These are phyloP conservation scores for Pseudozyma hubeiensis DNA, from an alignment of 1,284 basidiomycete genomes.

Conservation along the genomic window DNA sequence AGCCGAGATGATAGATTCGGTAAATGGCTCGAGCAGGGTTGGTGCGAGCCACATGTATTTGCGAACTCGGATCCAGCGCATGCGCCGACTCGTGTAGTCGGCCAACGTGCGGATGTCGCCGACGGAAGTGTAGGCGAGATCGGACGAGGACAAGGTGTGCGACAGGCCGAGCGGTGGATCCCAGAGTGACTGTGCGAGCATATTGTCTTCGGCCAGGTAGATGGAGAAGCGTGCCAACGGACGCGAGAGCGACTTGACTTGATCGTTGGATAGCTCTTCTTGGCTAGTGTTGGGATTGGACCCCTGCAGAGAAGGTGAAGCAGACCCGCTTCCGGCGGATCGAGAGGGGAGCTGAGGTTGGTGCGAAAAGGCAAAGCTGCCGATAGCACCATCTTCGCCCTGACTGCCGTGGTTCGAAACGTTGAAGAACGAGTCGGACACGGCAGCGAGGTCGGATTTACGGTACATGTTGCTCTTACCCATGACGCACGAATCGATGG, in stretches of 20 bases:
- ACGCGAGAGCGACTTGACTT: constrained; percentile 43
- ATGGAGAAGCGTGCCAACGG: constrained; percentile 66
- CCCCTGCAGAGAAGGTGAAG: constrained; percentile 3
- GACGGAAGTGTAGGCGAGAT: constrained; percentile 63
- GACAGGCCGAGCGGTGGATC: constrained; percentile 54
- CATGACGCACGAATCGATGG: constrained; percentile 93
- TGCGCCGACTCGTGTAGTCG: constrained; percentile 62
- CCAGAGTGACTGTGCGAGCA: constrained; percentile 66
- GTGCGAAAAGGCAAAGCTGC: constrained; percentile 56
- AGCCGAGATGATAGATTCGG: constrained; percentile 64
- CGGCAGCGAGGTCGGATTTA: constrained; percentile 82
- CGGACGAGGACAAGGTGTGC: constrained; percentile 55
- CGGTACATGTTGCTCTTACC: constrained; percentile 97
- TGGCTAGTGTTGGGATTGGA: background rate
- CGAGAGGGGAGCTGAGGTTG: constrained; percentile 2
- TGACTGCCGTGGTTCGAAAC: constrained; percentile 47
- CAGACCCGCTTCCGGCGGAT: constrained; percentile 8
- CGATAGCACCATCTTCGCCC: constrained; percentile 58
- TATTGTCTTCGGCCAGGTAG: constrained; percentile 68
- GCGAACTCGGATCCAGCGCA: constrained; percentile 68
- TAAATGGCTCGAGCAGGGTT: constrained; percentile 64
- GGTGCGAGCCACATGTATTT: constrained; percentile 65
- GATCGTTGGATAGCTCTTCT: constrained; percentile 21
- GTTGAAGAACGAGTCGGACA: constrained; percentile 67
- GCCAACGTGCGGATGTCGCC: constrained; percentile 64